Base-by-base conservation (phyloP, 805 yeast genomes). In the Ogataea methylovora region DNA sequence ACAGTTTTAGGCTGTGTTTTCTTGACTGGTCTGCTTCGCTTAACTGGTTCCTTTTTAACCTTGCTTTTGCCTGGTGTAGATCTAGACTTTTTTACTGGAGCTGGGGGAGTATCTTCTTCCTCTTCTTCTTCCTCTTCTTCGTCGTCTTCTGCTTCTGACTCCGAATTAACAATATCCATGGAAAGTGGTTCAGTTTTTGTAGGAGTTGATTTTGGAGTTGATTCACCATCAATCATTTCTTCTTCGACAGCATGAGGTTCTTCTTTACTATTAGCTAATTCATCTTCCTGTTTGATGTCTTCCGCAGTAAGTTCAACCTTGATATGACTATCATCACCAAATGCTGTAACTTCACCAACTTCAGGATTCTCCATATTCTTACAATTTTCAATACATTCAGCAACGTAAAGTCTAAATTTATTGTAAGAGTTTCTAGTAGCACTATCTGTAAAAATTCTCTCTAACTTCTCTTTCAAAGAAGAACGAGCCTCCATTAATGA, bases 391-490 rank as follows among this genome's bases (percentile, higher is more conserved):
- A 50, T 36, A 33, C 58, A 55, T 20, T 48, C 52, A 12, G 49
- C 48, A 9, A 51, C 45, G 18, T 49, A 49, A 11, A 40, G 45
- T 20, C 45, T 46, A 35, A 54, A 51, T 33, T 49, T 46, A 10
- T 32, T 39, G 24, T 45, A 44, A 5, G 55, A 43, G 24, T 49
- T 53, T 22, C 43, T 42, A 4, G 51, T 39, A 8, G 49, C 34
- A 9, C 39, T 43, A 27, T 48, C 48, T 24, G n/a, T n/a, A 30
- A 19, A n/a, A n/a, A n/a, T n/a, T n/a, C n/a, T n/a, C 8, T 10
- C 8, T 24, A 24, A 24, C 7, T 6, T n/a, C 12, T 24, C 26
- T 33, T 31, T n/a, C 21, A 19, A 22, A 23, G 20, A 13, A 19
- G 28, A 23, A 22, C 16, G 14, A 19, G 27, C 27, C 2, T 3